Conservation (phyloP, 495 filamentous ascomycete genomes). For the Thozetella sp. region DNA sequence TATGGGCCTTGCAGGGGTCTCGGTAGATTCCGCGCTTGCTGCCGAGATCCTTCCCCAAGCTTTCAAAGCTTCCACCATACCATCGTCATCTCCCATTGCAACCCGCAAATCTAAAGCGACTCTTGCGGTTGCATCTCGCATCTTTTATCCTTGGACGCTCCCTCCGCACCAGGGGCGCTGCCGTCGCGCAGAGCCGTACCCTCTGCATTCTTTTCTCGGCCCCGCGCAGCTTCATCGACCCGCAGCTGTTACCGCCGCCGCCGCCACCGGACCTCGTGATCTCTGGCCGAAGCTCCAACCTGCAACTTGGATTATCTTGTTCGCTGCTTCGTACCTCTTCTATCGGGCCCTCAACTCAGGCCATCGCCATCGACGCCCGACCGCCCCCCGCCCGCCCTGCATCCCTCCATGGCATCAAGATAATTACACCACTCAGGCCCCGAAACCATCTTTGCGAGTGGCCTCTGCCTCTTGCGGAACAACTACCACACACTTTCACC, state of each 20-base stretch:
- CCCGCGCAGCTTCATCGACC: too few species aligned
- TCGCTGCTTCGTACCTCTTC: background rate
- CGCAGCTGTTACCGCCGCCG: too few species aligned
- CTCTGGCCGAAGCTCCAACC: too few species aligned
- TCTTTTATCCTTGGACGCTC: too few species aligned
- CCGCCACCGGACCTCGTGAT: too few species aligned
- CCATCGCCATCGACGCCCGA: background rate
- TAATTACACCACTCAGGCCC: background rate
- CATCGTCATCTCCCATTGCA: background rate
- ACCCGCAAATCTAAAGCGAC: background rate
- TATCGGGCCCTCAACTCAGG: background rate
- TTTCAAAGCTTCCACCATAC: constrained; percentile 1
- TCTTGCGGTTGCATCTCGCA: background rate
- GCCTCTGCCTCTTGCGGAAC: background rate
- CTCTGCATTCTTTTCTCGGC: too few species aligned
- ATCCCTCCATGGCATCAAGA: background rate
- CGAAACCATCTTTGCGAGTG: background rate
- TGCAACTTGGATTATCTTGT: background rate
- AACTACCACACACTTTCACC: background rate
- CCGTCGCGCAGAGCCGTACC: too few species aligned
- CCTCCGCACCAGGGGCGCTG: background rate
- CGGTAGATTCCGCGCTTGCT: constrained; percentile 1
- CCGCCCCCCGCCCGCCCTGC: too few species aligned
- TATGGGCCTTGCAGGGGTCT: constrained; percentile 2
- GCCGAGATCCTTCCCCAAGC: constrained; percentile 1